These are phyloP conservation scores for Gossypium raimondii DNA, from an alignment of 345 rosid species.

Conservation along the genomic window DNA sequence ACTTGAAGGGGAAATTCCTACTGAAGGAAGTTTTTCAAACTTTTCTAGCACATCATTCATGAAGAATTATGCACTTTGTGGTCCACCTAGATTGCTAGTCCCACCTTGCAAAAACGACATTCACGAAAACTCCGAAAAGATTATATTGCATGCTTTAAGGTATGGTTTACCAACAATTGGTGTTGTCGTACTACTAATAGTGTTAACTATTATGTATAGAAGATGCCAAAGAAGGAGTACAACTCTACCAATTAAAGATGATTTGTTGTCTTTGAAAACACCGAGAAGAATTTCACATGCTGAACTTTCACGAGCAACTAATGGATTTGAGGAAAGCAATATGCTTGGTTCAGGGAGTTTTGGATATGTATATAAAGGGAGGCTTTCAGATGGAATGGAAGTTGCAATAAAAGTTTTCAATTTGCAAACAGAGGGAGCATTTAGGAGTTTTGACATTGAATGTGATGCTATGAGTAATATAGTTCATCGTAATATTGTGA, in stretches of 20 bases:
- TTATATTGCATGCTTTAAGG: background rate
- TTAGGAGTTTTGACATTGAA: too few species aligned
- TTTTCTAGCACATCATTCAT: background rate
- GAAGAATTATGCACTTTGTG: background rate
- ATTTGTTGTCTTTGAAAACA: background rate
- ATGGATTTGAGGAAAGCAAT: too few species aligned
- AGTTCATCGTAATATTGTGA: constrained; percentile 21
- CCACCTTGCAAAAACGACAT: background rate
- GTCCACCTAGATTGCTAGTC: background rate
- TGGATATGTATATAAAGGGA: too few species aligned
- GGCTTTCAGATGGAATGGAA: too few species aligned
- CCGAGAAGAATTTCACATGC: too few species aligned
- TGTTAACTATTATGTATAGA: background rate
- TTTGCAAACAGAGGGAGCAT: too few species aligned
- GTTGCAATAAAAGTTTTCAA: too few species aligned
- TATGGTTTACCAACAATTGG: background rate
- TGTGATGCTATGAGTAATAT: too few species aligned
- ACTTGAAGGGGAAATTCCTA: constrained; percentile 4
- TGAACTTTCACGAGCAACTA: too few species aligned
- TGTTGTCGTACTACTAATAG: background rate
- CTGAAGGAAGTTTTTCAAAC: background rate
- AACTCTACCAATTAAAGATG: background rate
- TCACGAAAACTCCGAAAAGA: background rate
- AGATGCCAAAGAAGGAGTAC: background rate
- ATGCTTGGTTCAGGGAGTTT: too few species aligned